Conservation (phyloP, 495 filamentous ascomycete species). For the Oidiodendron maius region DNA sequence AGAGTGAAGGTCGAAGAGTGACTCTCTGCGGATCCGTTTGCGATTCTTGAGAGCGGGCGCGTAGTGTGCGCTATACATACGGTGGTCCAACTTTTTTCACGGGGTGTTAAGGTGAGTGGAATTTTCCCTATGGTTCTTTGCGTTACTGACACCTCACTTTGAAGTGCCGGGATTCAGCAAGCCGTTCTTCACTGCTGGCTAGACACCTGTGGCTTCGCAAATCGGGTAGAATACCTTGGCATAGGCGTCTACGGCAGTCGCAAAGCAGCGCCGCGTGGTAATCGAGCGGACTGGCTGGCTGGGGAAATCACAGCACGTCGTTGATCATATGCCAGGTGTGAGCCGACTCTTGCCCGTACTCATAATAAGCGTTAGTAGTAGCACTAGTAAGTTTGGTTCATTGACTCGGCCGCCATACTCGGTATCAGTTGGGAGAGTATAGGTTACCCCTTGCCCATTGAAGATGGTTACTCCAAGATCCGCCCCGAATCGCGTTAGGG, state of each 20-base stretch:
- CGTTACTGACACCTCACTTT: neutral
- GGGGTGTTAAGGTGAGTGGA: conserved; percentile 44
- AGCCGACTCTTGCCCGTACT: no score
- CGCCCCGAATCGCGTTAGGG: no score
- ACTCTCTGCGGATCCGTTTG: conserved; percentile 41
- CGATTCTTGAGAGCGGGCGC: conserved; percentile 37
- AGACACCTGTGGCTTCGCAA: conserved; percentile 44
- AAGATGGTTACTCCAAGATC: no score
- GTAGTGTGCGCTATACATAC: conserved; percentile 46
- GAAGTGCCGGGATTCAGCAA: conserved; percentile 42
- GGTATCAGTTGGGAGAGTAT: no score
- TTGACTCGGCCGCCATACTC: no score
- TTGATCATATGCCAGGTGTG: no score
- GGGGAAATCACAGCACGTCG: no score
- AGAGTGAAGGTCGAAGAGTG: conserved; percentile 35
- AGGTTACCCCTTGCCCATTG: no score
- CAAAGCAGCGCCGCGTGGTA: conserved; percentile 21
- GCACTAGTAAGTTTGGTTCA: no score
- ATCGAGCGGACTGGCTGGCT: conserved; percentile 19
- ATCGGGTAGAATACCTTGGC: conserved; percentile 39
- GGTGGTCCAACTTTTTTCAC: conserved; percentile 46
- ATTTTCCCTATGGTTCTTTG: neutral
- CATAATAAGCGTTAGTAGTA: no score
- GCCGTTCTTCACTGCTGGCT: conserved; percentile 45
- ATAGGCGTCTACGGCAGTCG: conserved; percentile 44